Conservation (phyloP, 106 monocot species). For the Gastrodia elata region DNA sequence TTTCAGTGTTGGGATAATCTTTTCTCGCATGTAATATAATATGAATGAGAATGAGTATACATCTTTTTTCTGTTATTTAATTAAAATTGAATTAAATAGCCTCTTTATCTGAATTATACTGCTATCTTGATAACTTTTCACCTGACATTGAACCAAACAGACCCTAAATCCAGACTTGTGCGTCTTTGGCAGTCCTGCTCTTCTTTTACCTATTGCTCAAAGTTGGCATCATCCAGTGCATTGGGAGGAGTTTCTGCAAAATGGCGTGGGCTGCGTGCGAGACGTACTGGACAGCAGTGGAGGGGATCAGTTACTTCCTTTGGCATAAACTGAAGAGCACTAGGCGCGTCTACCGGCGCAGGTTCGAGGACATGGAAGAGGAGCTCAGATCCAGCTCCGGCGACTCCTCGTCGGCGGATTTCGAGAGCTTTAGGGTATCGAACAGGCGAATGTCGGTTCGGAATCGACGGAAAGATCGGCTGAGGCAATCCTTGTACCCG, state of each 20-base stretch:
- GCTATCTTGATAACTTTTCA: too few relatives aligned
- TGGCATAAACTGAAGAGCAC: conserved; percentile 72
- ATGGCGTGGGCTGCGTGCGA: conserved; percentile 63
- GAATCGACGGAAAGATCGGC: conserved; percentile 42
- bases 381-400: conserved; percentile 28
- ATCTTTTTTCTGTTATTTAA: too few relatives aligned
- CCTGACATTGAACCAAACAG: too few relatives aligned
- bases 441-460: conserved; percentile 27
- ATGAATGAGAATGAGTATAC: too few relatives aligned
- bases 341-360: conserved; percentile 37
- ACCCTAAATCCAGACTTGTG: too few relatives aligned
- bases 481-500: conserved; percentile 37
- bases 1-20: too few relatives aligned
- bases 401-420: conserved; percentile 10
- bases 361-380: conserved; percentile 49
- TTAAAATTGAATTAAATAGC: too few relatives aligned
- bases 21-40: too few relatives aligned
- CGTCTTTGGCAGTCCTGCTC: conserved; percentile 49
- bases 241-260: conserved; percentile 60
- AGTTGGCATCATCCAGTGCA: conserved; percentile 66
- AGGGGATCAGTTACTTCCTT: conserved; percentile 50
- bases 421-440: not conserved
- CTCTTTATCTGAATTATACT: too few relatives aligned
- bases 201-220: conserved; percentile 72
- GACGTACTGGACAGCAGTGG: conserved; percentile 50